Evolutionary conservation across 2,329 filamentous ascomycete genomes (phyloP).

Genomic region (Diplodia intermedia): DNA sequence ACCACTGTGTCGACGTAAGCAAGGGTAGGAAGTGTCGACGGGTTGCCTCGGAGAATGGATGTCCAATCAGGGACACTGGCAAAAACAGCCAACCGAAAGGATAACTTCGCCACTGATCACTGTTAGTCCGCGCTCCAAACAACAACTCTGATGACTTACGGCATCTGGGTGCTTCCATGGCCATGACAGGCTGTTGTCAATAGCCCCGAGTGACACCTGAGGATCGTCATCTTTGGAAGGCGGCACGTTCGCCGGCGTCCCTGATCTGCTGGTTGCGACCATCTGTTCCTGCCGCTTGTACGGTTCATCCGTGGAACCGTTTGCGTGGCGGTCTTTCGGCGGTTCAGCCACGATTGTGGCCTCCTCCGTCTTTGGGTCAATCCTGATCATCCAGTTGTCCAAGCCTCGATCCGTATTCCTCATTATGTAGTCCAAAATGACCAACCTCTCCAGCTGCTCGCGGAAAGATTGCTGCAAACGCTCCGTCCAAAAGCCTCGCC

Average conservation of each 20-base stretch:
- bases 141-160: slow-evolving; percentile 57
- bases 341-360: slow-evolving; percentile 89
- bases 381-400: slow-evolving; percentile 99
- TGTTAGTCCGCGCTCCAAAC: slow-evolving; percentile 37
- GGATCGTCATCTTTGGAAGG: slow-evolving; percentile 51
- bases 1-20: slow-evolving; percentile 94
- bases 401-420: slow-evolving; percentile 94
- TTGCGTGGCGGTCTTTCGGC: slow-evolving; percentile 63
- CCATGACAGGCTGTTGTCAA: slow-evolving; percentile 98
- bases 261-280: slow-evolving; percentile 70
- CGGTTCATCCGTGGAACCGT: slow-evolving; percentile 57
- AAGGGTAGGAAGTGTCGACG: slow-evolving; percentile 95
- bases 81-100: slow-evolving; percentile 99
- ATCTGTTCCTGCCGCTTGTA: slow-evolving; percentile 85
- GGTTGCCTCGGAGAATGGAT: slow-evolving; percentile 93
- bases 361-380: slow-evolving; percentile 82
- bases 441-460: slow-evolving; percentile 94
- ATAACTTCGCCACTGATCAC: slow-evolving; percentile 74
- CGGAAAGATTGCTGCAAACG: slow-evolving; percentile 87
- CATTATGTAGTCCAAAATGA: slow-evolving; percentile 99
- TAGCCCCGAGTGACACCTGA: slow-evolving; percentile 82
- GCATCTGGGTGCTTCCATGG: slow-evolving; percentile 99
- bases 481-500: slow-evolving; percentile 83
- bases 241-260: slow-evolving; percentile 61
- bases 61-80: slow-evolving; percentile 92